Evolutionary conservation across 2,329 filamentous ascomycete genomes (phyloP).

Genomic region (Herpomyces periplanetae): DNA sequence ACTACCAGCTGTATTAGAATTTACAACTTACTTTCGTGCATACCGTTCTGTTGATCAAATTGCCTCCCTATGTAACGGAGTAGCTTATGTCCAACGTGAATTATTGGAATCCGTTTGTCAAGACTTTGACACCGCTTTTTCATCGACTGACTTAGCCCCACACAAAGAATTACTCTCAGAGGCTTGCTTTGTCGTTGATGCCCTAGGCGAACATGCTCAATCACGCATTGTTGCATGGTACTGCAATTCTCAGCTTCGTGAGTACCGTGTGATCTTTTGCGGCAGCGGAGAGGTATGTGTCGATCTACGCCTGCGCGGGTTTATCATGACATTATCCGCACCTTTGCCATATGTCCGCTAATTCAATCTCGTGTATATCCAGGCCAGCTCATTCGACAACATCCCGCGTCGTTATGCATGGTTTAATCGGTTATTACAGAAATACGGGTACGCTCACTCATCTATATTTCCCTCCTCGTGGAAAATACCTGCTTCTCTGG

Average conservation of each 20-base stretch:
- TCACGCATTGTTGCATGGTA: slow-evolving; percentile 70
- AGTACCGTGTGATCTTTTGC: slow-evolving; percentile 78
- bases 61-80: slow-evolving; percentile 57
- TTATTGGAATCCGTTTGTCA: slow-evolving; percentile 91
- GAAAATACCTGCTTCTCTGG: slow-evolving; percentile 60
- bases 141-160: slow-evolving; percentile 37
- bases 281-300: slow-evolving; percentile 36
- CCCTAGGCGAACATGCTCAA: slow-evolving; percentile 51
- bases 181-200: slow-evolving; percentile 73
- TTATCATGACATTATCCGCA: too few species aligned
- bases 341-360: too few species aligned
- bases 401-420: slow-evolving; percentile 77
- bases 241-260: slow-evolving; percentile 74
- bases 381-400: slow-evolving; percentile 68
- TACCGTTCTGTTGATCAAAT: slow-evolving; percentile 96
- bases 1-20: slow-evolving; percentile 69
- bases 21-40: slow-evolving; percentile 94
- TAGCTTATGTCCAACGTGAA: slow-evolving; percentile 67
- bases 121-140: slow-evolving; percentile 82
- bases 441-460: slow-evolving; percentile 70
- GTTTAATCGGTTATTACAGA: slow-evolving; percentile 84
- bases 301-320: background rate
- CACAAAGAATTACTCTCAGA: slow-evolving; percentile 34
- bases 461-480: slow-evolving; percentile 51
- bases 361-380: slow-evolving; percentile 2